Conservation (phyloP, 305 asterid species). For the Stenogyne calaminthoides region DNA sequence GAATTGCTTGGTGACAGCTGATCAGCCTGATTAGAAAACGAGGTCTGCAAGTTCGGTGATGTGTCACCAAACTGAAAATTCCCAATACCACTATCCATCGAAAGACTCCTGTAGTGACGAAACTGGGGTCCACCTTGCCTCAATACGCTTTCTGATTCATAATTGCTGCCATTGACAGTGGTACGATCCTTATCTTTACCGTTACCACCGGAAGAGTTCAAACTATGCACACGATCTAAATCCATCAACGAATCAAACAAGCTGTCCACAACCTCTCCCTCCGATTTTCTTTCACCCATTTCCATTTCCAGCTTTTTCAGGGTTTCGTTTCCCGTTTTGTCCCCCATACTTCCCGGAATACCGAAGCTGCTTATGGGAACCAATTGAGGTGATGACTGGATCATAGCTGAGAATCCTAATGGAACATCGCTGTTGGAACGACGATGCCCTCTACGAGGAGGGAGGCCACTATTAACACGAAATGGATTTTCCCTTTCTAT, state of each 20-base stretch:
- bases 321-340: constrained; percentile 32
- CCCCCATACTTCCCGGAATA: constrained; percentile 18
- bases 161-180: constrained; percentile 33
- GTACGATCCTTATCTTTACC: constrained; percentile 40
- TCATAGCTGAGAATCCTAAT: constrained; percentile 68
- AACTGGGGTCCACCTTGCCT: constrained; percentile 33
- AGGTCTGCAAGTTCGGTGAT: constrained; percentile 44
- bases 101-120: constrained; percentile 60
- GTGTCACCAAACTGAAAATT: constrained; percentile 55
- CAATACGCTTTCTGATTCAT: constrained; percentile 40
- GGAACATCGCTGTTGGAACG: constrained; percentile 88
- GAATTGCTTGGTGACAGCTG: constrained; percentile 68
- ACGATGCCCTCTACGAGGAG: constrained; percentile 79
- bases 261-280: constrained; percentile 65
- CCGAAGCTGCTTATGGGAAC: constrained; percentile 66
- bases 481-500: constrained; percentile 48
- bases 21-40: constrained; percentile 38
- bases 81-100: constrained; percentile 81
- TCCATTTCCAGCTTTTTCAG: constrained; percentile 28
- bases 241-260: constrained; percentile 59
- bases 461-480: constrained; percentile 54
- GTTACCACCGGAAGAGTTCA: constrained; percentile 34
- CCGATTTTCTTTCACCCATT: constrained; percentile 45
- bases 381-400: constrained; percentile 80
- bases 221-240: constrained; percentile 41